phyloP scores from a whole-genome alignment of 2,329 filamentous ascomycete genomes.

The Pleomassaria siparia region DNA sequence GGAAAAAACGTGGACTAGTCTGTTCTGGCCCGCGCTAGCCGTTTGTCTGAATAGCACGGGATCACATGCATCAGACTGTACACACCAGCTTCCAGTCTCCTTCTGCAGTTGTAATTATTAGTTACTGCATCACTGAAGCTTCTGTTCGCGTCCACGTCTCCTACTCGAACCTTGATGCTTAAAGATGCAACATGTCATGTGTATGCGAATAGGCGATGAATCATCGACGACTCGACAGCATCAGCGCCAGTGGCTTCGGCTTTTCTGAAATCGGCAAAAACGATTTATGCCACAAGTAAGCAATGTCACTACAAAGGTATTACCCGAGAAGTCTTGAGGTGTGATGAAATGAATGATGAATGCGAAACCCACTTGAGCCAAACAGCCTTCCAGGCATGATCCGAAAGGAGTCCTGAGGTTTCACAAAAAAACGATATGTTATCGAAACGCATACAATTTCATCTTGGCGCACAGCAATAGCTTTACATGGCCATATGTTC shows the following conservation, averaged over 20 bases:
- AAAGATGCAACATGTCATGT: too few species aligned
- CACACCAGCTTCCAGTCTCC: too few species aligned
- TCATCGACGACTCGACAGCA: too few species aligned
- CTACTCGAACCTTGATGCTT: too few species aligned
- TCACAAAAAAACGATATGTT: slow-evolving; percentile 7
- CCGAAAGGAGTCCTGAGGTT: background rate
- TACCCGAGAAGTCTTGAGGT: too few species aligned
- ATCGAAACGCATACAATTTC: slow-evolving; percentile 4
- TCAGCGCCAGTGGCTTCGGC: too few species aligned
- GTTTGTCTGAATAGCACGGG: background rate
- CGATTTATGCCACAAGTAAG: too few species aligned
- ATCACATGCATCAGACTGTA: slow-evolving; percentile 2
- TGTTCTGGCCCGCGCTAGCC: background rate
- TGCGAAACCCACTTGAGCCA: background rate
- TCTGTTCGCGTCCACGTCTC: background rate
- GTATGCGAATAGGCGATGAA: too few species aligned
- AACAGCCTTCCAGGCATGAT: background rate
- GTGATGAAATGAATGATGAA: background rate
- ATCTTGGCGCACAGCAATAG: background rate
- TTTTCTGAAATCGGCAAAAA: background rate
- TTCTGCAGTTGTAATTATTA: too few species aligned
- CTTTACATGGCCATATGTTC: background rate
- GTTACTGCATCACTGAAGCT: background rate
- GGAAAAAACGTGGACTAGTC: background rate
- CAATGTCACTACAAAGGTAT: too few species aligned